Conservation (phyloP, 768 basidiomycete species). For the Pluteus cervinus region DNA sequence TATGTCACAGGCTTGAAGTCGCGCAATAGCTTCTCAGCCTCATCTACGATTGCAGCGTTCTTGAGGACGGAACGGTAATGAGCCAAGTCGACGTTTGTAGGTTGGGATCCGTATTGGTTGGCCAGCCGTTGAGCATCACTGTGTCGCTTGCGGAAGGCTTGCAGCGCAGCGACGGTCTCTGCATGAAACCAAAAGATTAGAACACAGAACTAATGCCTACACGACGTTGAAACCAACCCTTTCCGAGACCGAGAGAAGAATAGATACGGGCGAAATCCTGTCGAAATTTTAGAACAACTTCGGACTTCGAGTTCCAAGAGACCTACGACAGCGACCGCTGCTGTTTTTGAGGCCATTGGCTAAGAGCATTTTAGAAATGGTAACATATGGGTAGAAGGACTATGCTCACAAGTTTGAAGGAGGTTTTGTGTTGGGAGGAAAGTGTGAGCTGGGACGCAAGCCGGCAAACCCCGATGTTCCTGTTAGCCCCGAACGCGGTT, state of each 20-base stretch:
- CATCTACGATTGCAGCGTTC: constrained; percentile 88
- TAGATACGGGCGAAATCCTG: constrained; percentile 86
- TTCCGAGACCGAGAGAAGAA: constrained; percentile 76
- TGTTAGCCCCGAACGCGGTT: constrained; percentile 1
- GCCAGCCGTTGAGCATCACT: constrained; percentile 77
- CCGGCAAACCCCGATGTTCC: constrained; percentile 8
- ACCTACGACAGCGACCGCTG: constrained; percentile 60
- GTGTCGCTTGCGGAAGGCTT: constrained; percentile 96
- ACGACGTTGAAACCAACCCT: constrained; percentile 49
- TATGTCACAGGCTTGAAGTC: constrained; percentile 94
- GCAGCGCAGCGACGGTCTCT: constrained; percentile 89
- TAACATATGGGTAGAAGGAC: background rate
- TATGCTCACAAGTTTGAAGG: background rate
- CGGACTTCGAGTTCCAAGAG: constrained; percentile 6
- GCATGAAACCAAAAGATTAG: constrained; percentile 9
- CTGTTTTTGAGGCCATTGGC: constrained; percentile 67
- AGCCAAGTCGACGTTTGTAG: constrained; percentile 82
- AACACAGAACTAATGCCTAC: background rate
- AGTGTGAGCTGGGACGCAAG: background rate
- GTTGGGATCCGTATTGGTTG: constrained; percentile 56
- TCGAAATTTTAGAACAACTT: constrained; percentile 14
- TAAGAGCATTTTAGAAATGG: constrained; percentile 8
- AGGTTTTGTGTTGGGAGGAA: background rate
- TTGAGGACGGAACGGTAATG: constrained; percentile 90
- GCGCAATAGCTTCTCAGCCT: constrained; percentile 84